A percentile compares a stretch with the other conserved stretches of the same genome.
These are phyloP conservation scores for Malbranchea cinnamomea DNA, from an alignment of 2,329 filamentous ascomycete genomes.

Conservation along the genomic window DNA sequence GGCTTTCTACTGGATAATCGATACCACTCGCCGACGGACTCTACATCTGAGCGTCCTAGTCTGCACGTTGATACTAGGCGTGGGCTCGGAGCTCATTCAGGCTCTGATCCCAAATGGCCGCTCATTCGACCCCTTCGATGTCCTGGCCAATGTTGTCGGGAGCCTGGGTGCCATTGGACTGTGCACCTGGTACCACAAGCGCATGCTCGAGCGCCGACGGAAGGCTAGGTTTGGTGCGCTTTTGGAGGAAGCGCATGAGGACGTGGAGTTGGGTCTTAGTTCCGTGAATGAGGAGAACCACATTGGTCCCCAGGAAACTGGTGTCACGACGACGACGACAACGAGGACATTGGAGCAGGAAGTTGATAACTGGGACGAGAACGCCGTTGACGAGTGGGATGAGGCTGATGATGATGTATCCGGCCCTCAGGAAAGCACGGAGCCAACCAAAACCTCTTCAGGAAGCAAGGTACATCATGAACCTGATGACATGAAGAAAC, in stretches of 20 bases:
- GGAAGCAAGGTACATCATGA: constrained; percentile 13
- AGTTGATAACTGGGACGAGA: constrained; percentile 90
- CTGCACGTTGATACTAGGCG: constrained; percentile 49
- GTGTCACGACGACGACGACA: constrained; percentile 35
- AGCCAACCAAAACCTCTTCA: constrained; percentile 13
- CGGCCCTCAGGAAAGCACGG: constrained; percentile 12
- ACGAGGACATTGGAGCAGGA: constrained; percentile 54
- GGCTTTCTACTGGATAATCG: constrained; percentile 91
- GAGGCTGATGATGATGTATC: constrained; percentile 35
- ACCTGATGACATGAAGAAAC: constrained; percentile 16
- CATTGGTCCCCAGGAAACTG: constrained; percentile 45
- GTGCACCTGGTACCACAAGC: constrained; percentile 83
- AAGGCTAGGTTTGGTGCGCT: constrained; percentile 56
- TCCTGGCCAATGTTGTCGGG: constrained; percentile 74
- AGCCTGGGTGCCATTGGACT: constrained; percentile 56
- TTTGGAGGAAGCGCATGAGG: constrained; percentile 34
- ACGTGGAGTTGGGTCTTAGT: constrained; percentile 9
- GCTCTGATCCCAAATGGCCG: constrained; percentile 56
- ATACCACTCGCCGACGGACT: constrained; percentile 72
- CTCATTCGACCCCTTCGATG: constrained; percentile 64
- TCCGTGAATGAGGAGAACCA: constrained; percentile 14
- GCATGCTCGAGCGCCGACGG: constrained; percentile 82
- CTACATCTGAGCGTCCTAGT: constrained; percentile 69
- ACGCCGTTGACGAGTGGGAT: constrained; percentile 53
- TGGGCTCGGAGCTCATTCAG: constrained; percentile 44